Evolutionary conservation across 805 yeast species (phyloP).

Genomic region (Diddensiella santjacobensis): DNA sequence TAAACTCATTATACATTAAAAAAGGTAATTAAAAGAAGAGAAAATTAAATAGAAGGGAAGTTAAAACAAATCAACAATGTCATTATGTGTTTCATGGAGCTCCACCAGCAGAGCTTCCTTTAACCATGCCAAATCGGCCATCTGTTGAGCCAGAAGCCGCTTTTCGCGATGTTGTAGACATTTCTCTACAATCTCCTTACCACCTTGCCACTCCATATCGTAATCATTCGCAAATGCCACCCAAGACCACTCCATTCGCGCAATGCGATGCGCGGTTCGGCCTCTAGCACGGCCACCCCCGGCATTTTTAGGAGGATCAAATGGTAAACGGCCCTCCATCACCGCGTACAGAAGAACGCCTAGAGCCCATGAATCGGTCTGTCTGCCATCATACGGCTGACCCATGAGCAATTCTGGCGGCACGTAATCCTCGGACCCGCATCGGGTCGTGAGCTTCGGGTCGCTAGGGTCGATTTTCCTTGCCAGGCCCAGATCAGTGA

Average conservation of each 20-base stretch:
- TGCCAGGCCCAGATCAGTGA: slow-evolving; percentile 89
- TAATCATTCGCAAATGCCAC: slow-evolving; percentile 40
- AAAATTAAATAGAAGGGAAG: too few species aligned
- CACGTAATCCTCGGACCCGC: slow-evolving; percentile 96
- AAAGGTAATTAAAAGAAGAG: too few species aligned
- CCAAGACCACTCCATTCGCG: slow-evolving; percentile 93
- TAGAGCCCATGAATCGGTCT: slow-evolving; percentile 91
- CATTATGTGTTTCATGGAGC: neutral
- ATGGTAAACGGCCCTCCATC: slow-evolving; percentile 84
- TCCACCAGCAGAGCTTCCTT: slow-evolving; percentile 10
- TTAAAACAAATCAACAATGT: slow-evolving; percentile 2
- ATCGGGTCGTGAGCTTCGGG: slow-evolving; percentile 74
- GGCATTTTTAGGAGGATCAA: slow-evolving; percentile 66
- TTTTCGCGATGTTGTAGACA: slow-evolving; percentile 48
- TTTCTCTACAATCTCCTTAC: slow-evolving; percentile 48
- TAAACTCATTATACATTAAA: too few species aligned
- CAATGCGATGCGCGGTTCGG: slow-evolving; percentile 82
- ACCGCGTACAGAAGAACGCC: slow-evolving; percentile 88
- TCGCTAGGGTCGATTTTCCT: slow-evolving; percentile 57
- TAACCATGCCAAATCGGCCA: slow-evolving; percentile 22
- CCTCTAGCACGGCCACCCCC: slow-evolving; percentile 39
- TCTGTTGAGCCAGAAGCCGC: slow-evolving; percentile 34
- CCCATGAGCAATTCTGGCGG: slow-evolving; percentile 94
- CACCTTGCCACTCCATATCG: slow-evolving; percentile 41
- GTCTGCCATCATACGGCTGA: slow-evolving; percentile 82